Percentiles rank a stretch among this genome's conserved stretches.
phyloP scores from a whole-genome alignment of 2,329 filamentous ascomycete genomes.

The Ophiostoma himal-ulmi region DNA sequence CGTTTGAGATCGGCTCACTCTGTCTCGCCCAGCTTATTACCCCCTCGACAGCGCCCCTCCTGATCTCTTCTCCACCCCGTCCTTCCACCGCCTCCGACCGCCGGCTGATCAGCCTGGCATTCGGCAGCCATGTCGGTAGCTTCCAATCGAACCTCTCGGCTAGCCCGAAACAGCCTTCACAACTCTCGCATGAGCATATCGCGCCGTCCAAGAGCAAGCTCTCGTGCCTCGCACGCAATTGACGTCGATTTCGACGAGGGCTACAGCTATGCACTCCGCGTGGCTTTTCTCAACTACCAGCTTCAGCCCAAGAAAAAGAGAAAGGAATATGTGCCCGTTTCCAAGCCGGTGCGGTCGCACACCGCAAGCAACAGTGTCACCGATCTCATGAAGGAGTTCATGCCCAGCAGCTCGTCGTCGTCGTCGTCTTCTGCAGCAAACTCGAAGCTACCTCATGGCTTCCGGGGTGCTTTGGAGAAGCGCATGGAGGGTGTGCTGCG shows the following conservation, averaged over 20 bases:
- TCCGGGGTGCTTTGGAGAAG: conserved; percentile 54
- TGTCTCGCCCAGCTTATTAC: not conserved
- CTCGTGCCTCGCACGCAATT: conserved; percentile 37
- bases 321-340: conserved; percentile 72
- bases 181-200: conserved; percentile 39
- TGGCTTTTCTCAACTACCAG: conserved; percentile 87
- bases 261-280: conserved; percentile 83
- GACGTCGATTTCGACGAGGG: conserved; percentile 68
- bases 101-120: conserved; percentile 20
- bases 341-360: conserved; percentile 31
- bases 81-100: not conserved
- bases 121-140: conserved; percentile 44
- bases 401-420: conserved; percentile 37
- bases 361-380: conserved; percentile 61
- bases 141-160: conserved; percentile 44
- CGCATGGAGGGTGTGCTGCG: conserved; percentile 74
- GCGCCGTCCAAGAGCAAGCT: conserved; percentile 39
- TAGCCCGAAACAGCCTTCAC: conserved; percentile 42
- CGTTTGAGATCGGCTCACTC: not conserved
- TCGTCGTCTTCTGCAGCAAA: conserved; percentile 43
- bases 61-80: not conserved
- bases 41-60: not conserved
- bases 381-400: conserved; percentile 84
- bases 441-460: conserved; percentile 54
- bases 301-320: conserved; percentile 85